phyloP scores from a whole-genome alignment of 1,284 basidiomycete genomes.

The Cutaneotrichosporon mucoides region DNA sequence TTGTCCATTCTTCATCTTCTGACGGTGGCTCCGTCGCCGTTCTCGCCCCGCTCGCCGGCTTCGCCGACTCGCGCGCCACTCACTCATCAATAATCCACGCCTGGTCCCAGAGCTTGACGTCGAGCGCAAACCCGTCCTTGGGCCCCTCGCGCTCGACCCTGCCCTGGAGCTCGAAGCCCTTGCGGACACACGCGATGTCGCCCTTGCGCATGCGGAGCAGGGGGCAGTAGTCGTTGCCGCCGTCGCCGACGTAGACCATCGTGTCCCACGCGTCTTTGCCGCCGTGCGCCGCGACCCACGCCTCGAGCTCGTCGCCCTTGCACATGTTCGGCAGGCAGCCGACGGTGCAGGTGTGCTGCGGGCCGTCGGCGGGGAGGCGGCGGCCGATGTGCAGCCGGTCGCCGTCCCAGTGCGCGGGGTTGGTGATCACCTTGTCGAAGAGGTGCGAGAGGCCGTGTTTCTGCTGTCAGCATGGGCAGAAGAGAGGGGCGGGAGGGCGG shows the following conservation, averaged over 20 bases:
- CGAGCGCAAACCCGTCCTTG: conserved; percentile 61
- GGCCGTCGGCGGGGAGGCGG: conserved; percentile 66
- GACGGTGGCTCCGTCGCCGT: too few relatives aligned
- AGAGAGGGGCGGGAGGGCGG: too few relatives aligned
- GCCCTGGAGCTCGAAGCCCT: conserved; percentile 67
- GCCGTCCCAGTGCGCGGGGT: conserved; percentile 77
- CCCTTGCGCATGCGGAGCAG: conserved; percentile 72
- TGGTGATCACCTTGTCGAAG: conserved; percentile 86
- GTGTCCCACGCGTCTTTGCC: conserved; percentile 63
- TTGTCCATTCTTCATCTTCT: too few relatives aligned
- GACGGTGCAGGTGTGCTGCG: conserved; percentile 78
- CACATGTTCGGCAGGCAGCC: conserved; percentile 98
- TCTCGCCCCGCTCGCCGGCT: not conserved
- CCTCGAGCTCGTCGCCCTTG: conserved; percentile 89
- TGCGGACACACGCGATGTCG: conserved; percentile 61
- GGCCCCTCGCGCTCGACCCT: conserved; percentile 68
- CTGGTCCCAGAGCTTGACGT: conserved; percentile 78
- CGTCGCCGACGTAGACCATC: conserved; percentile 89
- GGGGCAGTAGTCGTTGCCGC: conserved; percentile 93
- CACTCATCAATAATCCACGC: conserved; percentile 89
- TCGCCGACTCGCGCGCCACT: not conserved
- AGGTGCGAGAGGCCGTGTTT: conserved; percentile 63
- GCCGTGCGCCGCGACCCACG: conserved; percentile 68
- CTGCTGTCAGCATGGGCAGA: not conserved
- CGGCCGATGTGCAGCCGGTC: conserved; percentile 74